phyloP scores from a whole-genome alignment of 164 flowering plant species.

The Chimonanthus praecox region DNA sequence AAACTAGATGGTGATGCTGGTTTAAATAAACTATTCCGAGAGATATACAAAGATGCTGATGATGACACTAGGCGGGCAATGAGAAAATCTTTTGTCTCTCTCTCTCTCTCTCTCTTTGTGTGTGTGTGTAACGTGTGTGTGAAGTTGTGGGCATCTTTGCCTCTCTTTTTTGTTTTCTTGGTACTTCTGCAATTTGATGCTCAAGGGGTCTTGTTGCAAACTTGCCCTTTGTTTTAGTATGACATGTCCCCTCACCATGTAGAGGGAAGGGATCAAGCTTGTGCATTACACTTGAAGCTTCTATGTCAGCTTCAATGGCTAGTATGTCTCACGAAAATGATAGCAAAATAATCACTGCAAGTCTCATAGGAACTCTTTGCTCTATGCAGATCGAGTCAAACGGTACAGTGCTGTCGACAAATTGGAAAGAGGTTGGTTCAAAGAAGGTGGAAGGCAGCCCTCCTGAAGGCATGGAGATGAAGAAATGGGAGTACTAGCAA shows the following conservation, averaged over 20 bases:
- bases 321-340: too few relatives aligned
- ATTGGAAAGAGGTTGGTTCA: conserved; percentile 93
- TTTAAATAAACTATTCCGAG: conserved; percentile 82
- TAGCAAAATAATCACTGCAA: too few relatives aligned
- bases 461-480: conserved; percentile 95
- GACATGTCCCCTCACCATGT: too few relatives aligned
- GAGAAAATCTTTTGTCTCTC: conserved; percentile 87
- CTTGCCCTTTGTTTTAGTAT: too few relatives aligned
- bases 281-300: too few relatives aligned
- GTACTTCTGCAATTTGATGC: too few relatives aligned
- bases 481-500: conserved; percentile 67
- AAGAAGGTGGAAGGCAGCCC: conserved; percentile 86
- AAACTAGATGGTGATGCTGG: conserved; percentile 98
- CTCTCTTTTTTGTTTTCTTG: too few relatives aligned
- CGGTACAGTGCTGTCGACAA: conserved; percentile 92
- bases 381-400: conserved; percentile 71
- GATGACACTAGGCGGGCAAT: conserved; percentile 93
- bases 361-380: neutral
- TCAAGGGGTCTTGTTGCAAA: too few relatives aligned
- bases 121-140: too few relatives aligned
- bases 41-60: conserved; percentile 78
- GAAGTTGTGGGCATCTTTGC: too few relatives aligned
- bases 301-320: too few relatives aligned
- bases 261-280: too few relatives aligned
- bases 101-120: conserved; percentile 8